A percentile compares a stretch with the other conserved stretches of the same genome.
Conservation (phyloP, 108 stramenopile genomes). For the Cylindrotheca fusiformis region DNA sequence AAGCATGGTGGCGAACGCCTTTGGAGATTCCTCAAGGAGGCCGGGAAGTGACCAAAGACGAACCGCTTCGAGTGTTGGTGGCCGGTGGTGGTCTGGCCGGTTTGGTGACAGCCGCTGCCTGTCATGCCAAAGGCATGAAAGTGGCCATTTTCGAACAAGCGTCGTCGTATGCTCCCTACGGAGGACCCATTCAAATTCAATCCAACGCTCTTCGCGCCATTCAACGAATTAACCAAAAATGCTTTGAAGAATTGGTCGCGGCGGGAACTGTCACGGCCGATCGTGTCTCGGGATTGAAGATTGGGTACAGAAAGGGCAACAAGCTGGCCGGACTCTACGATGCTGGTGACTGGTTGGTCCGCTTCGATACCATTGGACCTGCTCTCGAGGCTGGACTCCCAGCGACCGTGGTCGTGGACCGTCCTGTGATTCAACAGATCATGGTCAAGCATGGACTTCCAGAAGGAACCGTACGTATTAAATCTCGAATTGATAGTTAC, state of each 20-base stretch:
- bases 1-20: slow-evolving; percentile 72
- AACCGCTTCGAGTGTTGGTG: slow-evolving; percentile 75
- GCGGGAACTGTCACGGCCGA: slow-evolving; percentile 91
- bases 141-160: slow-evolving; percentile 93
- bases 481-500: slow-evolving; percentile 68
- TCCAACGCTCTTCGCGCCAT: slow-evolving; percentile 93
- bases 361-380: slow-evolving; percentile 92
- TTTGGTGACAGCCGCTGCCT: slow-evolving; percentile 83
- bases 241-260: slow-evolving; percentile 72
- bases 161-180: slow-evolving; percentile 88
- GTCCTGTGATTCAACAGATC: slow-evolving; percentile 97
- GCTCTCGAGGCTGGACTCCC: slow-evolving; percentile 90
- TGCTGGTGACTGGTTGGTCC: slow-evolving; percentile 90
- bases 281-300: slow-evolving; percentile 86
- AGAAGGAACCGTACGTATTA: slow-evolving; percentile 85
- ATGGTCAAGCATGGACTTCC: slow-evolving; percentile 87
- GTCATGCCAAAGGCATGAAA: slow-evolving; percentile 89
- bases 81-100: slow-evolving; percentile 90
- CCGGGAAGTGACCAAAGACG: slow-evolving; percentile 58
- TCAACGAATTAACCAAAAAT: slow-evolving; percentile 77
- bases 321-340: slow-evolving; percentile 73
- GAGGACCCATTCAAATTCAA: slow-evolving; percentile 98
- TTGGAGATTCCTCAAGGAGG: slow-evolving; percentile 43
- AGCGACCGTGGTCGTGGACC: slow-evolving; percentile 93
- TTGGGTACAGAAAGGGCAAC: slow-evolving; percentile 86